Evolutionary conservation across 768 basidiomycete species (phyloP).

Genomic region (Leccinum subgranulosum): DNA sequence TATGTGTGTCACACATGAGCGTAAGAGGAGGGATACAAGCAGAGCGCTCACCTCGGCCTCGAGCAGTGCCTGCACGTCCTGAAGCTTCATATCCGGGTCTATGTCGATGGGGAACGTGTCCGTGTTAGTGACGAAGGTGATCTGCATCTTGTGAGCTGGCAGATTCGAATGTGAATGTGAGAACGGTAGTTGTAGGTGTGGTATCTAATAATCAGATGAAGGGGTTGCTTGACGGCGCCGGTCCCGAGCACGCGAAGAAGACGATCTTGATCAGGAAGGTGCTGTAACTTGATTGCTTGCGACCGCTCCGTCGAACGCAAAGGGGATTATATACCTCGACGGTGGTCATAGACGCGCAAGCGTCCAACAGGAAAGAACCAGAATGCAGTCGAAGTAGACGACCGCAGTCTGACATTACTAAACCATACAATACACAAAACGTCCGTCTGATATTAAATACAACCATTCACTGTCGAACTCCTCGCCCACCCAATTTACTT

Average conservation of each 20-base stretch:
- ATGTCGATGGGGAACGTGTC: slow-evolving; percentile 75
- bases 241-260: neutral
- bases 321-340: slow-evolving; percentile 12
- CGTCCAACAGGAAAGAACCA: slow-evolving; percentile 16
- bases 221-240: neutral
- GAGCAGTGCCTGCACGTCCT: slow-evolving; percentile 90
- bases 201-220: slow-evolving; percentile 7
- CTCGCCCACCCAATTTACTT: slow-evolving; percentile 29
- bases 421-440: slow-evolving; percentile 1
- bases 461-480: slow-evolving; percentile 25
- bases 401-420: slow-evolving; percentile 12
- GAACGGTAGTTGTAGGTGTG: neutral
- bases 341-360: slow-evolving; percentile 16
- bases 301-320: neutral
- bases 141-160: slow-evolving; percentile 42
- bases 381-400: slow-evolving; percentile 23
- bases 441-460: neutral
- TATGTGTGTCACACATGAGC: neutral
- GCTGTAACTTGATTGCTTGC: slow-evolving; percentile 3
- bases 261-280: slow-evolving; percentile 27
- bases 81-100: slow-evolving; percentile 86
- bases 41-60: slow-evolving; percentile 81
- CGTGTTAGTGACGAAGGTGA: slow-evolving; percentile 69
- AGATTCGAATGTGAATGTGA: neutral
- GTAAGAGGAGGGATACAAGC: neutral